Evolutionary conservation across 2,329 filamentous ascomycete genomes (phyloP), one percentile per base, ranked within the genome.

Genomic region (Phaeoacremonium minimum): DNA sequence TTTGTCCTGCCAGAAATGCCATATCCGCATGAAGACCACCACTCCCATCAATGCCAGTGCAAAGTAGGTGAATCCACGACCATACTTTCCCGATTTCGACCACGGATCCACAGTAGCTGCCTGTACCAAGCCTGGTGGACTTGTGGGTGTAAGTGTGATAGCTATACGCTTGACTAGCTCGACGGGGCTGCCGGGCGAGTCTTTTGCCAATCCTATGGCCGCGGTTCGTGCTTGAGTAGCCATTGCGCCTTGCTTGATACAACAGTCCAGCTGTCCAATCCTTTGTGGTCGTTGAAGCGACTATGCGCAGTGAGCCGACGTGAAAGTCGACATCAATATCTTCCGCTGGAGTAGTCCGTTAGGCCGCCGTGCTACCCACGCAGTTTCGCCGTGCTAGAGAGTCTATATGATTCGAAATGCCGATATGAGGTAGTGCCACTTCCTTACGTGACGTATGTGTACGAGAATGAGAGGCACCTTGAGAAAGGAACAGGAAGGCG

Each of bases 1-100:
- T 66, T 93, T 94, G 67, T 96, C 90, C 50, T 90, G 88, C 83
- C 88, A 95, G 48, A 85, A 82, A 60, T 95, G 85, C 71, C 90
- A 95, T 55, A 86, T 73, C 47, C 88, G 80, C 55, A 91, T 69
- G 9, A 83, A 52, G 9, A 85, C 65, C 5, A 90, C 80, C 36
- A 78, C 51, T 18, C 75, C 73, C 45, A 90, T 72, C 41, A 96
- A 60, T 34, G 82, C 78, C 33, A 94, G 60, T 35, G 85, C 81
- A 52, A 95, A 94, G 61, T 94, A 95, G 12, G 91, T 87, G 80
- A 88, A 95, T 39, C 84, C 87, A 35, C 87, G 65, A 3, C 75
- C 88, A 64, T 96, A 95, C 66, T 95, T 94, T 30, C 84, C 87
- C 15, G 89, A 82, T 53, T 87, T 66, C 17, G 60, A 74, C 84